phyloP scores from a whole-genome alignment of 2,329 filamentous ascomycete genomes.

The Penicillium sclerotigenum region DNA sequence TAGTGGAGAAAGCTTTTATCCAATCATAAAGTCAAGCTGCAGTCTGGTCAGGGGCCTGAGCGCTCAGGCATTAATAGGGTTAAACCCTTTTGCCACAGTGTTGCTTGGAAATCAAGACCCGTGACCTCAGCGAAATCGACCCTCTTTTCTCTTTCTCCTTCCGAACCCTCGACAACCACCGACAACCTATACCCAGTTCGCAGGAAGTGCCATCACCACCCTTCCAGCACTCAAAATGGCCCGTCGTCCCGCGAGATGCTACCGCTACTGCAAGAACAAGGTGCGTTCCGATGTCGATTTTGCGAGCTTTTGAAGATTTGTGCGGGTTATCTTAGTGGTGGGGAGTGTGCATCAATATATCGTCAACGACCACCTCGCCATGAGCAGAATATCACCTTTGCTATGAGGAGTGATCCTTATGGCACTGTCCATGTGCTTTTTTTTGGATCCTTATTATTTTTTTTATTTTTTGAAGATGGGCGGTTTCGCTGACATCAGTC shows the following conservation, averaged over 20 bases:
- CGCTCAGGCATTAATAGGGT: slow-evolving; percentile 24
- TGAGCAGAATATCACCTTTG: neutral
- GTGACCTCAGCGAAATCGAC: slow-evolving; percentile 19
- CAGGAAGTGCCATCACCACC: slow-evolving; percentile 47
- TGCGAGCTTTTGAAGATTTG: slow-evolving; percentile 18
- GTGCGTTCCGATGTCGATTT: slow-evolving; percentile 54
- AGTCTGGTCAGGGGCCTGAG: neutral
- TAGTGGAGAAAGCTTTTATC: neutral
- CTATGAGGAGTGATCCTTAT: neutral
- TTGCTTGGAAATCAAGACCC: slow-evolving; percentile 46
- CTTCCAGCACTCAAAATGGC: slow-evolving; percentile 81
- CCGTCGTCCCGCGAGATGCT: slow-evolving; percentile 98
- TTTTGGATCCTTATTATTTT: slow-evolving; percentile 5
- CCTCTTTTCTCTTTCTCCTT: slow-evolving; percentile 28
- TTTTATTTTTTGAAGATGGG: slow-evolving; percentile 7
- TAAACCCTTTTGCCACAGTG: slow-evolving; percentile 42
- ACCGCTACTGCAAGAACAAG: slow-evolving; percentile 99
- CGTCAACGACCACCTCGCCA: slow-evolving; percentile 3
- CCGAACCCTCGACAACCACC: slow-evolving; percentile 37
- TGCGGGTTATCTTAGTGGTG: slow-evolving; percentile 35
- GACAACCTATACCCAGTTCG: slow-evolving; percentile 43
- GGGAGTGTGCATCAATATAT: slow-evolving; percentile 15
- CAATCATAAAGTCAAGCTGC: neutral
- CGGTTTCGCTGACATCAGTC: slow-evolving; percentile 21
- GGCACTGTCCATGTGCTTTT: neutral